phyloP scores from a whole-genome alignment of 1,284 basidiomycete genomes.

The Macrocystidia cucumis region DNA sequence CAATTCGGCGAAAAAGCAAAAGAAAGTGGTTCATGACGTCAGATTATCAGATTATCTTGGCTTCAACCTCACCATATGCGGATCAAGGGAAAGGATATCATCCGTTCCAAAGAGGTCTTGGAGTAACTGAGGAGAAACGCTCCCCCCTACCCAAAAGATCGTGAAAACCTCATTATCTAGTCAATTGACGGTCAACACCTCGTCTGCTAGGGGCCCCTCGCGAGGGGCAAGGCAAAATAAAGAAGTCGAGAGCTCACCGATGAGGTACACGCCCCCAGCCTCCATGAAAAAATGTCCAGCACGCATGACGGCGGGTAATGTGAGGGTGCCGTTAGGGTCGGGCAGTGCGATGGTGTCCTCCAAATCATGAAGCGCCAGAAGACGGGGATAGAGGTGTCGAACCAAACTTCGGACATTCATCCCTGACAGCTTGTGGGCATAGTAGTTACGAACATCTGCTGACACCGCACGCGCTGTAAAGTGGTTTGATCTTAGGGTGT shows the following conservation, averaged over 20 bases:
- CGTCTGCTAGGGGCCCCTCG: neutral
- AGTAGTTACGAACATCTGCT: slow-evolving; percentile 88
- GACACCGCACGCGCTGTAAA: slow-evolving; percentile 74
- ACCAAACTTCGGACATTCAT: slow-evolving; percentile 68
- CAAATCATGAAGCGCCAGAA: slow-evolving; percentile 88
- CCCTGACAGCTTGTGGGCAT: slow-evolving; percentile 71
- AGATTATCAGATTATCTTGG: too few species aligned
- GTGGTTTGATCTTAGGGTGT: slow-evolving; percentile 2
- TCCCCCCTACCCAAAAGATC: slow-evolving; percentile 88
- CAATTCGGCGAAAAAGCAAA: slow-evolving; percentile 1
- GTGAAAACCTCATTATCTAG: slow-evolving; percentile 90
- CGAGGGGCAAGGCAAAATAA: neutral
- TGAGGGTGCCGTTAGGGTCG: slow-evolving; percentile 51
- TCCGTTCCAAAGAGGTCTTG: slow-evolving; percentile 85
- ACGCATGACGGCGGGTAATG: slow-evolving; percentile 78
- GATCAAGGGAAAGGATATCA: slow-evolving; percentile 67
- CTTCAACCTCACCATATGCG: slow-evolving; percentile 59
- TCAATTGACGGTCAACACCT: slow-evolving; percentile 4
- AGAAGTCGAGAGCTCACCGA: slow-evolving; percentile 45
- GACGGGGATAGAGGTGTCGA: slow-evolving; percentile 82
- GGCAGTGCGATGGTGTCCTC: slow-evolving; percentile 68
- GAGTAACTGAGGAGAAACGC: slow-evolving; percentile 77
- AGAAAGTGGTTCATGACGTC: slow-evolving; percentile 2
- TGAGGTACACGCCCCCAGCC: slow-evolving; percentile 84
- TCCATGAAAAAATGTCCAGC: slow-evolving; percentile 87